Conservation (phyloP, 2,329 filamentous ascomycete genomes). For the Emydomyces testavorans region DNA sequence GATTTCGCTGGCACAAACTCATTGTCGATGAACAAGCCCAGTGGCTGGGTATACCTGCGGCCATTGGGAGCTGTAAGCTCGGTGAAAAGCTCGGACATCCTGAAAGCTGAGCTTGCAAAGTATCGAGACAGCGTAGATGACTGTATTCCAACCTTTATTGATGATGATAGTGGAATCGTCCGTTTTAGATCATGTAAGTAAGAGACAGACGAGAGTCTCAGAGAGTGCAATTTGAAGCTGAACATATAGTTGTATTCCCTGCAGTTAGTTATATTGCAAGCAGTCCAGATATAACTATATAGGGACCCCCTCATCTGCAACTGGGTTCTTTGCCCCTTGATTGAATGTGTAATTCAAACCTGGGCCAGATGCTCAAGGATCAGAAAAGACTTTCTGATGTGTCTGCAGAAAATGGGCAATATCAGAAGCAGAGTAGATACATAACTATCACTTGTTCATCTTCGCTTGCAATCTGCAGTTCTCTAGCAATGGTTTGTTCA, state of each 20-base stretch:
- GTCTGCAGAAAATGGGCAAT: no score
- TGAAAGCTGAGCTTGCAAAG: constrained; percentile 9
- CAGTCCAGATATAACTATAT: no score
- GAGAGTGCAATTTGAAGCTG: neutral
- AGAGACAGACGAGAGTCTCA: neutral
- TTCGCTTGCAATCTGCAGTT: no score
- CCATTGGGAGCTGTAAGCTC: constrained; percentile 68
- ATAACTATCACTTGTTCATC: no score
- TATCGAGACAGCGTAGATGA: neutral
- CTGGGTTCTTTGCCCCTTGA: no score
- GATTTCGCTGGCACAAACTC: constrained; percentile 60
- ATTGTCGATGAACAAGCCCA: constrained; percentile 75
- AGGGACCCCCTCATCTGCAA: no score
- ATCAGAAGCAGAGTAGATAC: no score
- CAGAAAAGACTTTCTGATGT: no score
- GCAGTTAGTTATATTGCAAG: no score
- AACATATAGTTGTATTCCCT: constrained; percentile 1
- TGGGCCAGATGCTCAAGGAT: no score
- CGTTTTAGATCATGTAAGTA: neutral
- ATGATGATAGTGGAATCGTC: neutral
- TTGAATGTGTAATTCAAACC: no score
- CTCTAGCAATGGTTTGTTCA: no score
- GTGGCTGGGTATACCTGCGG: constrained; percentile 57
- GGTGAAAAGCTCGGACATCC: constrained; percentile 26
- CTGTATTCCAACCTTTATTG: neutral